These are phyloP conservation scores for Saccharomycopsis crataegensis DNA, from an alignment of 1,139 yeast genomes.

Conservation along the genomic window DNA sequence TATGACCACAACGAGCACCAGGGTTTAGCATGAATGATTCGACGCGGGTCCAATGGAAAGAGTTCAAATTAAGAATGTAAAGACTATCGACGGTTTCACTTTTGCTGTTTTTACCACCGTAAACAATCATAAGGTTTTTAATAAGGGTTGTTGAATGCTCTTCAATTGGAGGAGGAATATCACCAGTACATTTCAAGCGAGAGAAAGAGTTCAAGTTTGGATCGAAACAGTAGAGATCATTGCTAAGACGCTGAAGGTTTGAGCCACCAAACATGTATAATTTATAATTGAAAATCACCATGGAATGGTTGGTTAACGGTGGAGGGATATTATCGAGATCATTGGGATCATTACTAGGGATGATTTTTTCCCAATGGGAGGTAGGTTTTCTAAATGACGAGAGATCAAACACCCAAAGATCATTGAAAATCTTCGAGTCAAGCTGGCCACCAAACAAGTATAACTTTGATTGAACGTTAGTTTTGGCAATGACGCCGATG, in stretches of 20 bases:
- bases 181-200: constrained; percentile 42
- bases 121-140: constrained; percentile 72
- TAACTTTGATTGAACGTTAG: constrained; percentile 61
- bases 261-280: constrained; percentile 93
- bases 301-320: constrained; percentile 85
- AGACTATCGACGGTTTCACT: constrained; percentile 66
- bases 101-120: constrained; percentile 82
- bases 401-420: constrained; percentile 78
- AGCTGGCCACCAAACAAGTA: constrained; percentile 94
- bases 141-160: constrained; percentile 85
- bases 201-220: constrained; percentile 57
- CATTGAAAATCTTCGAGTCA: constrained; percentile 81
- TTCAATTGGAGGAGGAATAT: constrained; percentile 77
- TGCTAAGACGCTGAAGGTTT: constrained; percentile 65
- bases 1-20: constrained; percentile 90
- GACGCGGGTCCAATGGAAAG: constrained; percentile 64
- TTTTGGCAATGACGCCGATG: constrained; percentile 50
- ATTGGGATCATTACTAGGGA: constrained; percentile 35
- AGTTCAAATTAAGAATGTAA: constrained; percentile 68
- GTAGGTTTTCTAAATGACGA: constrained; percentile 80
- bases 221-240: constrained; percentile 80
- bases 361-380: constrained; percentile 76
- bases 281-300: constrained; percentile 72
- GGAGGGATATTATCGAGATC: constrained; percentile 58
- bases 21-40: constrained; percentile 51